phyloP scores from a whole-genome alignment of 768 basidiomycete species.

The Leccinum longicurvipes region DNA sequence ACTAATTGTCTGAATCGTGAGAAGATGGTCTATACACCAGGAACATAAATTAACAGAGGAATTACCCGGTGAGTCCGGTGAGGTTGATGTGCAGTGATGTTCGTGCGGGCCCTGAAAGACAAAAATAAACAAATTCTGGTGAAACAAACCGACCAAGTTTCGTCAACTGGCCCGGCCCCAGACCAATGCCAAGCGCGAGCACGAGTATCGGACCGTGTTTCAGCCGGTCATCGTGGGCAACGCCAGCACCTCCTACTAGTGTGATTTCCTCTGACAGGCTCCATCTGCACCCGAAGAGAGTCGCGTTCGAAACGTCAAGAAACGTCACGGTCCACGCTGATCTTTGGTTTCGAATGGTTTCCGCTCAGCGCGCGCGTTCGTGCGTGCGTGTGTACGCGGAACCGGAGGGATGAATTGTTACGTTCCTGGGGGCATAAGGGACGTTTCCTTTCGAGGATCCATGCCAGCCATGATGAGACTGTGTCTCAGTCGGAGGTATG shows the following conservation, averaged over 20 bases:
- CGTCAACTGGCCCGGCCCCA: not conserved
- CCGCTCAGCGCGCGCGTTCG: not conserved
- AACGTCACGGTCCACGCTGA: not conserved
- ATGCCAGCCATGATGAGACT: not conserved
- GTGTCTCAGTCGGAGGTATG: slow-evolving; percentile 7
- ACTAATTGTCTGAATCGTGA: too few species aligned
- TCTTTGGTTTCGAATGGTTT: not conserved
- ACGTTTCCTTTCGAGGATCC: not conserved
- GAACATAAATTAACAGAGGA: too few species aligned
- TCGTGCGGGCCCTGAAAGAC: too few species aligned
- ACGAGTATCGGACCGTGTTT: not conserved
- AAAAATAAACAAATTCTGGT: not conserved
- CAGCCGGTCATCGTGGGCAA: not conserved
- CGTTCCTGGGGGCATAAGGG: not conserved
- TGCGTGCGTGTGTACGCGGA: not conserved
- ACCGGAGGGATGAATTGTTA: not conserved
- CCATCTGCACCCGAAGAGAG: not conserved
- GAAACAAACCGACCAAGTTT: not conserved
- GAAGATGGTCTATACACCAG: too few species aligned
- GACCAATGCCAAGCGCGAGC: not conserved
- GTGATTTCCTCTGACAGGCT: not conserved
- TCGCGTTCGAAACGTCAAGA: not conserved
- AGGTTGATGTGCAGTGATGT: too few species aligned
- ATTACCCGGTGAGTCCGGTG: too few species aligned
- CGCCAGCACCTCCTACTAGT: not conserved